Evolutionary conservation across 805 yeast genomes (phyloP), one percentile per base, ranked within the genome.

Genomic region (Blastobotrys americana): DNA sequence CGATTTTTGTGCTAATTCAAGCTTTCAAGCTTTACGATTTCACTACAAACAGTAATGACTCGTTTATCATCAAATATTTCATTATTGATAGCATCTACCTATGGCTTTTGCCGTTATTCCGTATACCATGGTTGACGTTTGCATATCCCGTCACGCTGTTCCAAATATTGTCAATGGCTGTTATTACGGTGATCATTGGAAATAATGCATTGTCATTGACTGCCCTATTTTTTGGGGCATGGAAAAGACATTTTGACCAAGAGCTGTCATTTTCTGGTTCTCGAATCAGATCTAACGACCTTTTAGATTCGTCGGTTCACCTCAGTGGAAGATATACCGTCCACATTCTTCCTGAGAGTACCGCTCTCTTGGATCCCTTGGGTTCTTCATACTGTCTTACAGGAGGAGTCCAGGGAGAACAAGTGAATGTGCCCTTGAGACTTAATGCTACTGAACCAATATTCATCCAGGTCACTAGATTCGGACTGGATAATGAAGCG

Each of bases 311-410:
- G 3, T 55, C 76, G 5, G 41, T 50, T 2, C 94, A 88, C 61
- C 83, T 89, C 60, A 82, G 77, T 56, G 98, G 98, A 37, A 79
- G 78, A 36, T 84, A 85, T 57, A 84, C 89, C 0, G 82, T 93
- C 49, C 84, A 89, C 57, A 84, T 84, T 49, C 68, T 93, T 28
- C 97, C 98, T 0, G 97, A 90, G 63, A 83, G 94, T 37, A 82
- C 94, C 0, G 96, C 94, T 3, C 70, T 72, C 55, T 66, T 93
- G 54, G 87, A 89, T 51, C 96, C 96, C 2, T 75, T 78, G 54
- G 76, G 71, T 41, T 78, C 75, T 22, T 70, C 76, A 3, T 74
- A 73, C 48, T 93, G 98, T 65, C 52, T 69, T 8, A 51, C 31
- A 8, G 31, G 31, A 8, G 10, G 13, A 8, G n/a, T 48, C 43